These are phyloP conservation scores for Tremellales sp. DNA, from an alignment of 1,284 basidiomycete genomes.

Conservation along the genomic window DNA sequence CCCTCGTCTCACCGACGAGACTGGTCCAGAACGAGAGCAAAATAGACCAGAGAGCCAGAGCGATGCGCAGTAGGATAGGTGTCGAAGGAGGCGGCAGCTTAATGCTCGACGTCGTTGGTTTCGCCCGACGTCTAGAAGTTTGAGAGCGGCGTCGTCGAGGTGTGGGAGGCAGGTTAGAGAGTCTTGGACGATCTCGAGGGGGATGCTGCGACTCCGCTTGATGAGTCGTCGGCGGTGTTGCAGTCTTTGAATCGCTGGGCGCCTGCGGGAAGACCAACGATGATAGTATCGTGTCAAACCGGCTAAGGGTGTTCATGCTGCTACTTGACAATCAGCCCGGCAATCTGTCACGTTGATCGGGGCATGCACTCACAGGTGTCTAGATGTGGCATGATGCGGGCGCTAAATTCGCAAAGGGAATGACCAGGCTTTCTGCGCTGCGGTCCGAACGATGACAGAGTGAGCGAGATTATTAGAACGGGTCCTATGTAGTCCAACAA, in stretches of 20 bases:
- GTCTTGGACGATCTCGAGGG: constrained; percentile 1
- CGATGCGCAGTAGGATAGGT: constrained; percentile 37
- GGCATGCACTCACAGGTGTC: no score
- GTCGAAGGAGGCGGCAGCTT: constrained; percentile 42
- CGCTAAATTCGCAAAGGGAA: no score
- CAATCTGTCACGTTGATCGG: no score
- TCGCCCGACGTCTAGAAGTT: constrained; percentile 1
- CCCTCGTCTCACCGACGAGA: constrained; percentile 44
- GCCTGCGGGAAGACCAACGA: constrained; percentile 8
- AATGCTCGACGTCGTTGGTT: constrained; percentile 29
- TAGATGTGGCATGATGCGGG: no score
- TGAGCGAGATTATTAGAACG: no score
- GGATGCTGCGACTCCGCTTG: constrained; percentile 1
- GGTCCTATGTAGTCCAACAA: no score
- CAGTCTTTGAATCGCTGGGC: background rate
- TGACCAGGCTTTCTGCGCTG: no score
- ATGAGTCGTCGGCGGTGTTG: background rate
- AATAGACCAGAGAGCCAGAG: constrained; percentile 41
- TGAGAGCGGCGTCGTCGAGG: constrained; percentile 4
- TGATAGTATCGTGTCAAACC: constrained; percentile 31
- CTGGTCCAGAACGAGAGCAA: constrained; percentile 39
- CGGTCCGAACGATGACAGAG: no score
- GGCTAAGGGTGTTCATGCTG: constrained; percentile 35
- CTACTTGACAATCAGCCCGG: background rate
- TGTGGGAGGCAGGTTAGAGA: constrained; percentile 10